Conservation (phyloP, 2,329 filamentous ascomycete species). For the Aspergillus texensis region DNA sequence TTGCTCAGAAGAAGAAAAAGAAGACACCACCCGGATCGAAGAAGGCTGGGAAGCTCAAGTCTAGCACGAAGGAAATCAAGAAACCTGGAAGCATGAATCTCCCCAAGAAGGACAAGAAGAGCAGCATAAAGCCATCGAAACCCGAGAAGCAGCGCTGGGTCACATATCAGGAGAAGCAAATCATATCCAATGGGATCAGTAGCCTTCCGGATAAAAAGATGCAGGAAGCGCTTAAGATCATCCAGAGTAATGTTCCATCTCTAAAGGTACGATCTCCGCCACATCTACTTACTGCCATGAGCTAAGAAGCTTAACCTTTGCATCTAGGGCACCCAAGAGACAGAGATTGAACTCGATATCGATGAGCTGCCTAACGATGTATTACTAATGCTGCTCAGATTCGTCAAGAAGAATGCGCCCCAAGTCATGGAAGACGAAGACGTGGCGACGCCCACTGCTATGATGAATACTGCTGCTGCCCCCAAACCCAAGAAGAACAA, state of each 20-base stretch:
- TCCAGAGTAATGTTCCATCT: constrained; percentile 78
- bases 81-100: constrained; percentile 46
- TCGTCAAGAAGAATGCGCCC: constrained; percentile 51
- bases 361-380: constrained; percentile 53
- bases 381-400: constrained; percentile 48
- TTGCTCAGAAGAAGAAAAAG: constrained; percentile 62
- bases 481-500: constrained; percentile 55
- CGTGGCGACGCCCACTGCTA: constrained; percentile 31
- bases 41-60: constrained; percentile 45
- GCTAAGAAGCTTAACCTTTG: constrained; percentile 12
- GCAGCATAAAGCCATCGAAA: constrained; percentile 36
- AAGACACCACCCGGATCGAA: constrained; percentile 56
- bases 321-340: constrained; percentile 45
- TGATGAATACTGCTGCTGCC: constrained; percentile 37
- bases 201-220: constrained; percentile 78
- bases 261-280: constrained; percentile 56
- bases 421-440: constrained; percentile 48
- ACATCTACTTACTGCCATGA: not conserved
- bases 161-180: constrained; percentile 80
- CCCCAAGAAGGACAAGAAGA: constrained; percentile 61
- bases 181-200: constrained; percentile 84
- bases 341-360: constrained; percentile 53
- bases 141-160: constrained; percentile 65
- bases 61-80: constrained; percentile 38
- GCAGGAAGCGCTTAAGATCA: constrained; percentile 80